phyloP scores from a whole-genome alignment of 257 asterid genomes.

The Verbascum thapsus region DNA sequence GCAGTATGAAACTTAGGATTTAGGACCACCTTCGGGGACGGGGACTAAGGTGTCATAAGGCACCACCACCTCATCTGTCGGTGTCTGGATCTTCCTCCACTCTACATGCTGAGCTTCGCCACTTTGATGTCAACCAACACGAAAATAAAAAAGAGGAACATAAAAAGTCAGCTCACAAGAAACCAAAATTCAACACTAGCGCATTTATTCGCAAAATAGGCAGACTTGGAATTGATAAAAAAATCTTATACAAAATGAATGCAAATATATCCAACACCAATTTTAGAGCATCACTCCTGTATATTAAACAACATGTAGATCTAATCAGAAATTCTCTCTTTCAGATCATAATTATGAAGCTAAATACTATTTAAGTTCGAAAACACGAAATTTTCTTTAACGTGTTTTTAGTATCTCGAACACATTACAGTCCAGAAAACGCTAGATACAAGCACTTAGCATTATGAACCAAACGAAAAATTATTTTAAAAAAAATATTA shows the following conservation, averaged over 20 bases:
- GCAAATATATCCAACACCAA: neutral
- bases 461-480: constrained; percentile 6
- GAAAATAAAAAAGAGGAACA: constrained; percentile 13
- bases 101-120: constrained; percentile 62
- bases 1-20: neutral
- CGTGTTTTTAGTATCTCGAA: constrained; percentile 11
- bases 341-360: neutral
- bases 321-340: neutral
- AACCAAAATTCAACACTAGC: neutral
- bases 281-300: constrained; percentile 1
- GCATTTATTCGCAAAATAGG: constrained; percentile 4
- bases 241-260: neutral
- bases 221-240: no score
- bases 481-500: neutral
- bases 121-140: constrained; percentile 37
- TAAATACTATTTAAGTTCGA: neutral
- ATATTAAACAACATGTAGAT: constrained; percentile 1
- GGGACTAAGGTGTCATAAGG: constrained; percentile 84
- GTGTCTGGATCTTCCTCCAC: constrained; percentile 73
- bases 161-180: constrained; percentile 22
- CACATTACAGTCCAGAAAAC: constrained; percentile 23
- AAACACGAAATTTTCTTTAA: neutral
- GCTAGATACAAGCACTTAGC: constrained; percentile 19
- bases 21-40: constrained; percentile 68
- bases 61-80: constrained; percentile 72